Conservation (phyloP, 2,329 filamentous ascomycete species). For the Epichloe hybrida region DNA sequence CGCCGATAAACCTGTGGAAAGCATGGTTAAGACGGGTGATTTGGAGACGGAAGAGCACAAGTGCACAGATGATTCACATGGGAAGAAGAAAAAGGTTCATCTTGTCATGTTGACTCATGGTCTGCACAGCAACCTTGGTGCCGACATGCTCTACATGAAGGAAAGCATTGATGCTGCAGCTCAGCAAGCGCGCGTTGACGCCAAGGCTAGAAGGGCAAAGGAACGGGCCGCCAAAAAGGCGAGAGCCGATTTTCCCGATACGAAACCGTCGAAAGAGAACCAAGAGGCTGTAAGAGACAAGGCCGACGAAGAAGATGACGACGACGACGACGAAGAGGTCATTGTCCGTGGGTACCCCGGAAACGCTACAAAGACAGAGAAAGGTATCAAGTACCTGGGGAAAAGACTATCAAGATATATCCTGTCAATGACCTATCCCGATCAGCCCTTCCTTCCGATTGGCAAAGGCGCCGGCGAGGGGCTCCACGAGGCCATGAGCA, state of each 20-base stretch:
- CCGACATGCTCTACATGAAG: conserved; percentile 94
- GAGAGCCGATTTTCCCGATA: conserved; percentile 5
- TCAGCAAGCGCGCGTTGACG: conserved; percentile 57
- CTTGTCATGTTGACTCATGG: conserved; percentile 89
- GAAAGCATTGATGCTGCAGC: conserved; percentile 87
- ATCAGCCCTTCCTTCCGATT: conserved; percentile 72
- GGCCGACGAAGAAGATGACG: conserved; percentile 24
- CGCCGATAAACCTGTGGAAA: conserved; percentile 21
- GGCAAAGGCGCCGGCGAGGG: conserved; percentile 35
- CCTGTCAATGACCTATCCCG: conserved; percentile 79
- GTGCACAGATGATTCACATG: conserved; percentile 10
- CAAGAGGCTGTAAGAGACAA: neutral
- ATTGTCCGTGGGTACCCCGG: conserved; percentile 82
- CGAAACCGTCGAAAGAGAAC: conserved; percentile 8
- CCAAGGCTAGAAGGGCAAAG: conserved; percentile 44
- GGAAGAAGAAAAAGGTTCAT: conserved; percentile 67
- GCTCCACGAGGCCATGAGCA: conserved; percentile 25
- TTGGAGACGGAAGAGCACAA: conserved; percentile 14
- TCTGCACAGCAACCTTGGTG: conserved; percentile 85
- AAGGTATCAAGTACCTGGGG: conserved; percentile 91
- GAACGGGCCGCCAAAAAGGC: conserved; percentile 24
- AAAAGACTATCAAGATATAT: conserved; percentile 89
- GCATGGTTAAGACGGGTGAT: conserved; percentile 20
- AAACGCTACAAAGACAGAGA: conserved; percentile 83
- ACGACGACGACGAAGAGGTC: conserved; percentile 68